Evolutionary conservation across 2,329 filamentous ascomycete species (phyloP).

Genomic region (Diplocarpon mali): DNA sequence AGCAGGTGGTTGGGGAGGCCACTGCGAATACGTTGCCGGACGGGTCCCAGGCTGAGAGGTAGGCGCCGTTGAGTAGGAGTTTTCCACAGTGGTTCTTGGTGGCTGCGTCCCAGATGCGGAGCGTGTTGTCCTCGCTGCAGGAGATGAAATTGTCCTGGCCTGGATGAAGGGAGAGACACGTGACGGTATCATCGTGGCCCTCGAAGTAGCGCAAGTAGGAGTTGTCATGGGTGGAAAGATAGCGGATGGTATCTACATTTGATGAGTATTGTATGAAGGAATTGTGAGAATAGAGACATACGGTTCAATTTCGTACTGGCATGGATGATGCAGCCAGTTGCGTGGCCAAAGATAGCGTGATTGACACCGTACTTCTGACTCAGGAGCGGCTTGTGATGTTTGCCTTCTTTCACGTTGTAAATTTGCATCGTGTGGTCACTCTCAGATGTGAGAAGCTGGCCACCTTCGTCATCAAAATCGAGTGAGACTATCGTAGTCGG

Average conservation of each 20-base stretch:
- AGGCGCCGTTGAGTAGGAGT: slow-evolving; percentile 69
- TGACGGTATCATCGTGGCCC: slow-evolving; percentile 78
- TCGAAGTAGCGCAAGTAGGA: slow-evolving; percentile 94
- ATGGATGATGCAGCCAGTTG: slow-evolving; percentile 77
- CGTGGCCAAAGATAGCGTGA: slow-evolving; percentile 87
- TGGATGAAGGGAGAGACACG: slow-evolving; percentile 72
- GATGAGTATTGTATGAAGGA: slow-evolving; percentile 1
- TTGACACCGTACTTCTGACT: slow-evolving; percentile 97
- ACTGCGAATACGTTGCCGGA: slow-evolving; percentile 87
- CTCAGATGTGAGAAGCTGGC: slow-evolving; percentile 81
- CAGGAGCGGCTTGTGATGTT: slow-evolving; percentile 76
- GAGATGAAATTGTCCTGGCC: slow-evolving; percentile 87
- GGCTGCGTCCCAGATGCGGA: slow-evolving; percentile 75
- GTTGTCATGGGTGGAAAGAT: slow-evolving; percentile 88
- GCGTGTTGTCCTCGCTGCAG: slow-evolving; percentile 80
- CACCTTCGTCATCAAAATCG: slow-evolving; percentile 92
- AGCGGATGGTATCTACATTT: slow-evolving; percentile 62
- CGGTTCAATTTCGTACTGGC: slow-evolving; percentile 91
- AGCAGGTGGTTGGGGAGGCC: slow-evolving; percentile 68
- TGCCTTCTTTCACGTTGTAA: slow-evolving; percentile 86
- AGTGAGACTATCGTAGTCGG: slow-evolving; percentile 69
- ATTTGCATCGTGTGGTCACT: slow-evolving; percentile 94
- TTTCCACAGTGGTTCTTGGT: slow-evolving; percentile 69
- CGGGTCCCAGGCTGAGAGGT: slow-evolving; percentile 82
- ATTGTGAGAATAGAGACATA: slow-evolving; percentile 29